phyloP scores from a whole-genome alignment of 106 monocot species.

The Dendrobium nobile region DNA sequence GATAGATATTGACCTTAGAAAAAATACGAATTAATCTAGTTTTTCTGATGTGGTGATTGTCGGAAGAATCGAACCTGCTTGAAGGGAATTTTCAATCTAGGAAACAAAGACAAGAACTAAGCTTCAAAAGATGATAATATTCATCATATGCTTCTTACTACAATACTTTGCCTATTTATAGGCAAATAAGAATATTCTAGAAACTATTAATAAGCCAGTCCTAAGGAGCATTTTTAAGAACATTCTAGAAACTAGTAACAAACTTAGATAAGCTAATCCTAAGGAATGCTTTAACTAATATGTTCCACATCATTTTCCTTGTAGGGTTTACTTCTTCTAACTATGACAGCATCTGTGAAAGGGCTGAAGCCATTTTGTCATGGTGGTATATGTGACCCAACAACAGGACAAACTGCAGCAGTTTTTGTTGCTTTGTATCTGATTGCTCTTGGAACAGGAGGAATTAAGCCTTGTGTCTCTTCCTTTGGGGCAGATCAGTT shows the following conservation, averaged over 20 bases:
- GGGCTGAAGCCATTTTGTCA: conserved; percentile 28
- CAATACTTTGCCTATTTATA: no score
- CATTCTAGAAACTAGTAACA: no score
- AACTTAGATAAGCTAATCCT: no score
- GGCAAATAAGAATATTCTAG: no score
- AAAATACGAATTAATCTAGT: neutral
- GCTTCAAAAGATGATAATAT: no score
- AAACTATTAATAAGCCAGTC: no score
- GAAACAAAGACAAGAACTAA: no score
- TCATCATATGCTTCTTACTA: no score
- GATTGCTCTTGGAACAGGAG: conserved; percentile 40
- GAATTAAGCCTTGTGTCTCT: conserved; percentile 49
- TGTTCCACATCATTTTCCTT: neutral
- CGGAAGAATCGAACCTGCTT: no score
- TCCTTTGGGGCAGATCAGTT: conserved; percentile 46
- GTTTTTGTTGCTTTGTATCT: conserved; percentile 31
- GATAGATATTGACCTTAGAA: neutral
- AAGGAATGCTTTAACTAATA: no score
- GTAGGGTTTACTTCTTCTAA: conserved; percentile 31
- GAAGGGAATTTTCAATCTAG: no score
- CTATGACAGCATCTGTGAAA: conserved; percentile 29
- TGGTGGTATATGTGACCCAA: conserved; percentile 26
- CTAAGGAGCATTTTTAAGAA: no score
- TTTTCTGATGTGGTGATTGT: neutral
- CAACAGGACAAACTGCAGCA: conserved; percentile 11